Conservation (phyloP, 805 yeast species). For the Teunomyces stri region DNA sequence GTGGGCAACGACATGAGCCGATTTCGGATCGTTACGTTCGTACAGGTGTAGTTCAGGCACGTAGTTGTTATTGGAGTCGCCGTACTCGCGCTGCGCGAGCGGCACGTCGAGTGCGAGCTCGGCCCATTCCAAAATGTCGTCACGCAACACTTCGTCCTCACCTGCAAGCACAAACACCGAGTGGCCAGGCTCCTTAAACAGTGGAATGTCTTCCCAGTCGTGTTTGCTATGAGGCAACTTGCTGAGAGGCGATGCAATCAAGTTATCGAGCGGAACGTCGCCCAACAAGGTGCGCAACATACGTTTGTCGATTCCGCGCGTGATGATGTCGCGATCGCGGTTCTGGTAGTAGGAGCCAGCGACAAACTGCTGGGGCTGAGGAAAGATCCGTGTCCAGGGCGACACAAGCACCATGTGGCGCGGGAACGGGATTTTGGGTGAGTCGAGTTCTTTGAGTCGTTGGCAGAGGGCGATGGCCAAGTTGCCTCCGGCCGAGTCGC, state of each 20-base stretch:
- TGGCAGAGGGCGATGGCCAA: slow-evolving; percentile 31
- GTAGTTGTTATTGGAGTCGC: slow-evolving; percentile 21
- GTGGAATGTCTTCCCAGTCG: slow-evolving; percentile 35
- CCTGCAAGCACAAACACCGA: slow-evolving; percentile 35
- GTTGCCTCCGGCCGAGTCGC: slow-evolving; percentile 46
- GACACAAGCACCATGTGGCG: slow-evolving; percentile 25
- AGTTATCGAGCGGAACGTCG: slow-evolving; percentile 6
- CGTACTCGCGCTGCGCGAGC: slow-evolving; percentile 19
- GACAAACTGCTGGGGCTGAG: slow-evolving; percentile 16
- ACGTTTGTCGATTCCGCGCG: background rate
- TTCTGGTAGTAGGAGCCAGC: slow-evolving; percentile 39
- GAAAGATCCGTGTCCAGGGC: slow-evolving; percentile 39
- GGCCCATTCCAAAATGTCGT: slow-evolving; percentile 36
- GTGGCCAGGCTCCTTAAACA: slow-evolving; percentile 22
- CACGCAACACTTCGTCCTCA: slow-evolving; percentile 43
- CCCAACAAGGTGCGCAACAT: slow-evolving; percentile 11
- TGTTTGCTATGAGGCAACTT: slow-evolving; percentile 17
- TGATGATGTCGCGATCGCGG: slow-evolving; percentile 11
- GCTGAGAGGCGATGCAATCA: slow-evolving; percentile 26
- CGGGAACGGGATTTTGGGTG: slow-evolving; percentile 21
- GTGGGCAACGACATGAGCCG: slow-evolving; percentile 21
- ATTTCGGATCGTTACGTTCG: slow-evolving; percentile 12
- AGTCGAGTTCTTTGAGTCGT: slow-evolving; percentile 15
- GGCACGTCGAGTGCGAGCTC: slow-evolving; percentile 31
- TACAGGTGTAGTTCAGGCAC: slow-evolving; percentile 20